Conservation (phyloP, 208 protist genomes). For the Vickermania ingenoplastis region DNA sequence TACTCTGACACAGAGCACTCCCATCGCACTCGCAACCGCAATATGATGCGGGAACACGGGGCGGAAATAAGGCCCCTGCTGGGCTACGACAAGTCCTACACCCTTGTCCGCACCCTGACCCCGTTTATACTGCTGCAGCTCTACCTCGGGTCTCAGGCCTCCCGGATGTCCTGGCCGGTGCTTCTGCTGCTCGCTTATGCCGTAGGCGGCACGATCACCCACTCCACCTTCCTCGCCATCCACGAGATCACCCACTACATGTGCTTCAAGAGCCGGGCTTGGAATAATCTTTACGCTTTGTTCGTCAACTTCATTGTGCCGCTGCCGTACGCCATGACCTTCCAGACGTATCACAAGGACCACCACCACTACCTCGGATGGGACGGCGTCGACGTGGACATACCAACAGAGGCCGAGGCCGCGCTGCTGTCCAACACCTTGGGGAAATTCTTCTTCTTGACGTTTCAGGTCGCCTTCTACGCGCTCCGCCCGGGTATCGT, state of each 20-base stretch:
- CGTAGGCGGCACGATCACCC: slow-evolving; percentile 75
- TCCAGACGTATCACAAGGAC: slow-evolving; percentile 89
- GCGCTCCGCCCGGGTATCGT: slow-evolving; percentile 71
- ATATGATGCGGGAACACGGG: slow-evolving; percentile 76
- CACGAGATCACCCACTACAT: slow-evolving; percentile 90
- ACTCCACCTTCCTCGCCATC: slow-evolving; percentile 71
- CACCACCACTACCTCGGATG: slow-evolving; percentile 90
- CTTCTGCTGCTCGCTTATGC: slow-evolving; percentile 61
- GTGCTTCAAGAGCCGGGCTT: slow-evolving; percentile 52
- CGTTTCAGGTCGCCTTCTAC: slow-evolving; percentile 89
- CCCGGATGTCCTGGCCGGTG: slow-evolving; percentile 56
- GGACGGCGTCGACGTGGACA: slow-evolving; percentile 78
- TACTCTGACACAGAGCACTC: slow-evolving; percentile 54
- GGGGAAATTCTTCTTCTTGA: slow-evolving; percentile 73
- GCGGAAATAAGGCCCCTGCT: slow-evolving; percentile 72
- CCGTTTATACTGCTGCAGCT: slow-evolving; percentile 54
- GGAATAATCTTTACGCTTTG: slow-evolving; percentile 78
- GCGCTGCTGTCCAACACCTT: slow-evolving; percentile 45
- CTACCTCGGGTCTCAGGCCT: slow-evolving; percentile 41
- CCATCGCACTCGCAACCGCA: slow-evolving; percentile 52
- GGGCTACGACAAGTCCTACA: slow-evolving; percentile 55
- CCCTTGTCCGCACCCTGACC: slow-evolving; percentile 28
- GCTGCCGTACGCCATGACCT: slow-evolving; percentile 85
- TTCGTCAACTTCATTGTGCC: slow-evolving; percentile 82
- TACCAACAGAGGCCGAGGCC: slow-evolving; percentile 72